Base-by-base conservation (phyloP, 306 rosid genomes). In the Casuarina cunninghamiana region DNA sequence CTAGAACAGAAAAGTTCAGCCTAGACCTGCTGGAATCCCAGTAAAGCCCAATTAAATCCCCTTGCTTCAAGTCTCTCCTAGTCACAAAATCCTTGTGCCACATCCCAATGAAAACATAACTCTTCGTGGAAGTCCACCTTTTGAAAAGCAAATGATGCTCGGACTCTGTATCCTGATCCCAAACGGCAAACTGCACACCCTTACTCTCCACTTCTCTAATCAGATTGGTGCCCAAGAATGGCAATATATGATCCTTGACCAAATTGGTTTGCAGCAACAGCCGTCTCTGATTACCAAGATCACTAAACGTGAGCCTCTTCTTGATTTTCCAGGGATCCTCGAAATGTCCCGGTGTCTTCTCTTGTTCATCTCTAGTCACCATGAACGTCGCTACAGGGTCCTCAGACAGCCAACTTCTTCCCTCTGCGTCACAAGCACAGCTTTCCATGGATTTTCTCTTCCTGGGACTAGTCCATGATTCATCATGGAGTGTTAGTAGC, bases 41-140 rank as follows among this genome's bases (percentile, higher is more conserved):
- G 32, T 80, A 69, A 50, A 87, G 73, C 2, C 91, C 84, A 53
- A 87, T 74, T 61, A 72, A 80, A 55, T 85, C 83, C 0, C 73
- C 78, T 66, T 80, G 49, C 77, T 73, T 80, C 21, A 80, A 71
- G 1, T 77, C 73, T 49, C 86, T 77, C 37, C 86, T 77, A 2
- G 50, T 41, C 10, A 87, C 83, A 2, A 82, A 82, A 39, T 82
- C 81, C 5, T 81, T 78, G 21, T 32, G 78, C 91, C 91, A 87
- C 32, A 69, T 80, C 2, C 80, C 85, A 21, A 70, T 77, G 53
- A 83, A 77, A 45, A 83, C 80, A 70, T 83, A 86, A 66, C 84
- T 72, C 53, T 75, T 81, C 3, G 87, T 79, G 0, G 90, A 81
- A 15, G 75, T 39, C 83, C 86, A 87, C 3, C 73, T 63, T 72